A percentile compares a stretch with the other conserved stretches of the same genome.
phyloP scores from a whole-genome alignment of 805 yeast species.

The Metschnikowia dekortorum region DNA sequence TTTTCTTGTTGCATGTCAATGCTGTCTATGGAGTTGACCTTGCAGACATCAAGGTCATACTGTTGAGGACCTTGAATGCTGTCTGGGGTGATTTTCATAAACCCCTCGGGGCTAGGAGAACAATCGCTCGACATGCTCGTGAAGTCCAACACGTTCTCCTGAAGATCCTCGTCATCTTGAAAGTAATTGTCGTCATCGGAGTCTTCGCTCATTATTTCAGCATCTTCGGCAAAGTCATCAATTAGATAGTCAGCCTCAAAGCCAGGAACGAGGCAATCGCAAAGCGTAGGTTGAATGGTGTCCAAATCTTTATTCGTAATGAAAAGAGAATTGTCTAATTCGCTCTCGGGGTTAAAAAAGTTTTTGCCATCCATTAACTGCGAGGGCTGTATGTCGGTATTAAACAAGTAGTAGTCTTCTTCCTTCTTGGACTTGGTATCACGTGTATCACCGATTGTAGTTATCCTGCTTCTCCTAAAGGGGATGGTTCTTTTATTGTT shows the following conservation, averaged over 20 bases:
- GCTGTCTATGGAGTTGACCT: conserved; percentile 5
- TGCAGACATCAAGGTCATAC: conserved; percentile 3
- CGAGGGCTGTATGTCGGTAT: conserved; percentile 41
- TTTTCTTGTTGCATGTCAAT: conserved; percentile 7
- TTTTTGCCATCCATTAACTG: conserved; percentile 26
- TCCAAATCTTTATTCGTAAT: conserved; percentile 14
- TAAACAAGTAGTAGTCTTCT: conserved; percentile 36
- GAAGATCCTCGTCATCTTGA: conserved; percentile 28
- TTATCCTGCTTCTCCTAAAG: conserved; percentile 29
- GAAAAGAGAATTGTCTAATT: conserved; percentile 27
- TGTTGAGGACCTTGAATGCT: conserved; percentile 3
- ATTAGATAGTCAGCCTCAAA: conserved; percentile 33
- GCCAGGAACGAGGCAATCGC: conserved; percentile 24
- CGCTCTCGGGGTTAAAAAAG: conserved; percentile 23
- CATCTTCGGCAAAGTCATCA: conserved; percentile 38
- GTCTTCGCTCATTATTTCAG: conserved; percentile 39
- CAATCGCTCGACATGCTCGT: neutral
- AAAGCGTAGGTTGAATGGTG: conserved; percentile 1
- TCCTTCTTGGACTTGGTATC: conserved; percentile 22
- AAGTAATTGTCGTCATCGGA: conserved; percentile 38
- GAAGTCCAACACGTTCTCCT: conserved; percentile 15
- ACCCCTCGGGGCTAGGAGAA: neutral
- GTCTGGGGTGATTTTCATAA: conserved; percentile 7
- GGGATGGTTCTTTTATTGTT: neutral
- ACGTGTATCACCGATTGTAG: conserved; percentile 25